A percentile compares a stretch with the other conserved stretches of the same genome.
Evolutionary conservation across 805 yeast species (phyloP).

Genomic region (Wickerhamia fluorescens): DNA sequence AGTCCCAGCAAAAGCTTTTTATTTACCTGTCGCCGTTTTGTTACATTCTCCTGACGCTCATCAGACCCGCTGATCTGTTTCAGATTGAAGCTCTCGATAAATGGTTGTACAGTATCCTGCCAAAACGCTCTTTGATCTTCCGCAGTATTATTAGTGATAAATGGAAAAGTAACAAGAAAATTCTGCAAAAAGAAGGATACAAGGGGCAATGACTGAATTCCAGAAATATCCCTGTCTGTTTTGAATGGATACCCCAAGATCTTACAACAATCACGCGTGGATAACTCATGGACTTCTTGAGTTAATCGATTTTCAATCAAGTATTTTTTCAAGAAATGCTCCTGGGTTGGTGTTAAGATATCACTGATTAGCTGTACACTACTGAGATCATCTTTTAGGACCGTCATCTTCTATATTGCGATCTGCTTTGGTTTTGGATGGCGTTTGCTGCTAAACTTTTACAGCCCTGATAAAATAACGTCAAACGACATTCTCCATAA

Average conservation of each 20-base stretch:
- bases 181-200: slow-evolving; percentile 57
- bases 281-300: slow-evolving; percentile 53
- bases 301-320: slow-evolving; percentile 56
- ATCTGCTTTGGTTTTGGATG: no score
- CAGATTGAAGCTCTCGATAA: slow-evolving; percentile 69
- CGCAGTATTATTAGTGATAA: slow-evolving; percentile 44
- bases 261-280: slow-evolving; percentile 56
- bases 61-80: slow-evolving; percentile 65
- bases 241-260: slow-evolving; percentile 76
- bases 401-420: no score
- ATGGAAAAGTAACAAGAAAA: slow-evolving; percentile 68
- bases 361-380: no score
- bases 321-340: slow-evolving; percentile 83
- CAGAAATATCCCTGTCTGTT: slow-evolving; percentile 25
- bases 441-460: no score
- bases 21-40: slow-evolving; percentile 54
- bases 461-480: no score
- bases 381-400: no score
- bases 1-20: slow-evolving; percentile 56
- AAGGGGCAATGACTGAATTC: slow-evolving; percentile 45
- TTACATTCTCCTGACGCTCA: slow-evolving; percentile 68
- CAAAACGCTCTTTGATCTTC: slow-evolving; percentile 55
- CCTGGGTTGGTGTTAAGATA: slow-evolving; percentile 54
- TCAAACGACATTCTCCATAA: no score
- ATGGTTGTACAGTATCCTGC: slow-evolving; percentile 72